Percentiles rank a stretch among this genome's conserved stretches.
Evolutionary conservation across 257 asterid genomes (phyloP).

Genomic region (Thymus mandschuricus): DNA sequence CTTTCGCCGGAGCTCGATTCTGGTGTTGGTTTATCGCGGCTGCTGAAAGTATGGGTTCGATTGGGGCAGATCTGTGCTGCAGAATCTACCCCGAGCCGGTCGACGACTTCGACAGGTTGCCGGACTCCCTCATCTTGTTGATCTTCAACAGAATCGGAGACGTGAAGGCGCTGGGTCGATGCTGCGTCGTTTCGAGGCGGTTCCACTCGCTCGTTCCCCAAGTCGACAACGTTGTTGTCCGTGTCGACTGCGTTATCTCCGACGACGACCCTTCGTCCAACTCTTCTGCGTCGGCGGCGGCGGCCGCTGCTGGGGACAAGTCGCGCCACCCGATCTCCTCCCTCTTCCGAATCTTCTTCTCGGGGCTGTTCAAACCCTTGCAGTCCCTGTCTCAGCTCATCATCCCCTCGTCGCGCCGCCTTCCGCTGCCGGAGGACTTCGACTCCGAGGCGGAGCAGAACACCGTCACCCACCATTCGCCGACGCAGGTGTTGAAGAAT

Average conservation of each 20-base stretch:
- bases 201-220: constrained; percentile 79
- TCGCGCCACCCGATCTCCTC: constrained; percentile 69
- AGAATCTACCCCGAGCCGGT: constrained; percentile 53
- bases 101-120: constrained; percentile 78
- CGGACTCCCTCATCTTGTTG: constrained; percentile 69
- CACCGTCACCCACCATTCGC: constrained; percentile 71
- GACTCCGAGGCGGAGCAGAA: constrained; percentile 41
- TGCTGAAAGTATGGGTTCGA: constrained; percentile 44
- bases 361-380: constrained; percentile 70
- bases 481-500: constrained; percentile 74
- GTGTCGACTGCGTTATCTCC: constrained; percentile 94
- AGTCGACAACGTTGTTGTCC: constrained; percentile 84
- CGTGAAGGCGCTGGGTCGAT: constrained; percentile 83
- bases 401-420: constrained; percentile 44
- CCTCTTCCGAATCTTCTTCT: constrained; percentile 55
- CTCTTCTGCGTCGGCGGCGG: constrained; percentile 33
- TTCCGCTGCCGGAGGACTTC: constrained; percentile 38
- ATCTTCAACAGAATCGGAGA: constrained; percentile 89
- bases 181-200: constrained; percentile 76
- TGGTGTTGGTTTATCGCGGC: not conserved
- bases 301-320: constrained; percentile 44
- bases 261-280: constrained; percentile 66
- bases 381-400: constrained; percentile 73
- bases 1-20: no score
- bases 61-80: constrained; percentile 59